A percentile compares a stretch with the other conserved stretches of the same genome.
These are phyloP conservation scores for Arbutus unedo DNA, from an alignment of 148 eudicot species.

Conservation along the genomic window DNA sequence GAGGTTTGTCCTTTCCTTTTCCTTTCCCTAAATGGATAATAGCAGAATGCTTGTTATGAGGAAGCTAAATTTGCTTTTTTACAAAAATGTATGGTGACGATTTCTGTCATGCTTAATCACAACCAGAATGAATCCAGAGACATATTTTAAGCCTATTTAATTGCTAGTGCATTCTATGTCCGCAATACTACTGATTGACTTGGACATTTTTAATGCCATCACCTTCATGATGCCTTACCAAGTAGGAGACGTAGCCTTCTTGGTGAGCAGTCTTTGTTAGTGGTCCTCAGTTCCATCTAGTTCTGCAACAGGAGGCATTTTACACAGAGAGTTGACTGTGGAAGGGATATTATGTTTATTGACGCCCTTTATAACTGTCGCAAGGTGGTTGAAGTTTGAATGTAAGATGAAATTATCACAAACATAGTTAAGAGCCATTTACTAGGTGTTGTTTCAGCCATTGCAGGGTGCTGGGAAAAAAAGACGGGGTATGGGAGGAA, in stretches of 20 bases:
- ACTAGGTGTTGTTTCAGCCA: not conserved
- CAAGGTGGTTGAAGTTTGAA: not conserved
- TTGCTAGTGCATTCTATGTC: not conserved
- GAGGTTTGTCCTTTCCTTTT: conserved; percentile 48
- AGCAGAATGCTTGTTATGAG: not conserved
- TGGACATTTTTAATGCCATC: not conserved
- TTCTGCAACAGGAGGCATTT: not conserved
- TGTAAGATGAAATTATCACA: not conserved
- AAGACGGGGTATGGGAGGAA: not conserved
- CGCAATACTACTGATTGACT: not conserved
- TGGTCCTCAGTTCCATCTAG: not conserved
- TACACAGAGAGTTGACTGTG: not conserved
- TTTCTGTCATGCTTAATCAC: not conserved
- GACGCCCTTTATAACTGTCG: not conserved
- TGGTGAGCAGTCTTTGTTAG: not conserved
- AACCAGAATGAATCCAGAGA: not conserved
- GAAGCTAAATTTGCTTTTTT: not conserved
- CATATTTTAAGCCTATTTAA: not conserved
- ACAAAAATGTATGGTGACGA: not conserved
- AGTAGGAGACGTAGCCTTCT: not conserved
- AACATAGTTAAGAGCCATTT: not conserved
- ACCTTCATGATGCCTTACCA: not conserved
- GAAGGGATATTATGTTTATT: not conserved
- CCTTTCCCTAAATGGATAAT: not conserved
- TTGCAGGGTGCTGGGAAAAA: not conserved